Evolutionary conservation across 2,329 filamentous ascomycete genomes (phyloP).

Genomic region (Verticillium nubilum): DNA sequence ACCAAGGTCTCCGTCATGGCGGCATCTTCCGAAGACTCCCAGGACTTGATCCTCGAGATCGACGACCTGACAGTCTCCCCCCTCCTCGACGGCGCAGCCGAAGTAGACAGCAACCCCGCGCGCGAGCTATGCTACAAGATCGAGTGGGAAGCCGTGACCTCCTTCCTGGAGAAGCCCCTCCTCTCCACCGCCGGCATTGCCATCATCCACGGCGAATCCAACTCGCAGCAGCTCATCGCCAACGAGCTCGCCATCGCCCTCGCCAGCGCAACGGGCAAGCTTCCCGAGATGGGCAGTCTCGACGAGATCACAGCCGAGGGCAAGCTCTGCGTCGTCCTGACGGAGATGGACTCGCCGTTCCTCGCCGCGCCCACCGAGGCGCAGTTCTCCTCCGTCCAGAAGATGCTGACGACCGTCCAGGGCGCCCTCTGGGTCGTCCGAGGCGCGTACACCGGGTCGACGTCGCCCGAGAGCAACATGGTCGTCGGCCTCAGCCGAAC

Average conservation of each 20-base stretch:
- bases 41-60: slow-evolving; percentile 15
- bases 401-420: slow-evolving; percentile 25
- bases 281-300: slow-evolving; percentile 14
- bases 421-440: slow-evolving; percentile 34
- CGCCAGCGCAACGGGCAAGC: slow-evolving; percentile 10
- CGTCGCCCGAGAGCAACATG: slow-evolving; percentile 35
- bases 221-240: slow-evolving; percentile 11
- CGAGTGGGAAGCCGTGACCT: slow-evolving; percentile 14
- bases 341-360: slow-evolving; percentile 37
- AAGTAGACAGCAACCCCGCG: slow-evolving; percentile 7
- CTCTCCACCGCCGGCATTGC: slow-evolving; percentile 10
- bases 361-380: slow-evolving; percentile 30
- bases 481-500: slow-evolving; percentile 38
- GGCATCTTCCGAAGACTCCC: slow-evolving; percentile 4
- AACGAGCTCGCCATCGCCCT: slow-evolving; percentile 9
- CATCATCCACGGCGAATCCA: slow-evolving; percentile 13
- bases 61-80: slow-evolving; percentile 18
- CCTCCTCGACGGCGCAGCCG: slow-evolving; percentile 12
- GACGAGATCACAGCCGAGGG: slow-evolving; percentile 16
- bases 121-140: slow-evolving; percentile 18
- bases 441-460: slow-evolving; percentile 30
- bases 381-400: slow-evolving; percentile 31
- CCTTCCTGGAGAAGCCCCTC: slow-evolving; percentile 5
- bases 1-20: slow-evolving; percentile 14
- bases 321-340: slow-evolving; percentile 32